Evolutionary conservation across 1,284 basidiomycete species (phyloP), one percentile per base, ranked within the genome.

Genomic region (Mrakiaceae sp.): DNA sequence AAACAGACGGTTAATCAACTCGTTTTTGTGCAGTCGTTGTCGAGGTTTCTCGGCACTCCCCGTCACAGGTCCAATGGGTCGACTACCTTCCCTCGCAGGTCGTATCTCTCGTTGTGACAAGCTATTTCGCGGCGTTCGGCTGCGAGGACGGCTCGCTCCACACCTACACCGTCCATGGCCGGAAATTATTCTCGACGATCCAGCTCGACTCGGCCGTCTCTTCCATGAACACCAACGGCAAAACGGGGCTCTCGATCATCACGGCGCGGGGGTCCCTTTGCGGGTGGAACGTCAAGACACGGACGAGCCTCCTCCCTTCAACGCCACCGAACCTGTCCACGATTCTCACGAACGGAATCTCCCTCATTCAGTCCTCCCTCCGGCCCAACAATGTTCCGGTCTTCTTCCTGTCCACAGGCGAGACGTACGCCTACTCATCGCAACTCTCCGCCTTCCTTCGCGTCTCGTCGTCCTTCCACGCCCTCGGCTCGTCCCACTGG

Each of bases 41-140:
- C 9, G 89, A 93, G 71, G 80, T 94, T 12, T 77, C 82, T 7
- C 84, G 84, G 67, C 76, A 82, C 54, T 82, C 78, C 70, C 81
- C 83, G 47, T 83, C 85, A 76, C 79, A 86, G 72, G 82, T 74
- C 85, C 6, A 87, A 62, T 98, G 94, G 93, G 74, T 93, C 61
- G 92, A 97, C 74, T 97, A 88, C 74, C 72, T 92, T 7, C 83
- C 88, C 0, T 82, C 82, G 0, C 84, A 86, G 5, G 83, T 84
- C 5, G 73, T 94, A 4, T 78, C 81, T 0, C 74, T 90, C 46
- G 84, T 84, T 1, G 84, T 84, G 0, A 87, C 88, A 0, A 72
- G 75, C 2, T 72, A 72, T 2, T 91, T 91, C 72, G 85, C 85
- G 68, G 92, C 89, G 2, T 87, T 83, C 2, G 87, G 84, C 0